Conservation (phyloP, 164 flowering plant species). For the Warburgia ugandensis region DNA sequence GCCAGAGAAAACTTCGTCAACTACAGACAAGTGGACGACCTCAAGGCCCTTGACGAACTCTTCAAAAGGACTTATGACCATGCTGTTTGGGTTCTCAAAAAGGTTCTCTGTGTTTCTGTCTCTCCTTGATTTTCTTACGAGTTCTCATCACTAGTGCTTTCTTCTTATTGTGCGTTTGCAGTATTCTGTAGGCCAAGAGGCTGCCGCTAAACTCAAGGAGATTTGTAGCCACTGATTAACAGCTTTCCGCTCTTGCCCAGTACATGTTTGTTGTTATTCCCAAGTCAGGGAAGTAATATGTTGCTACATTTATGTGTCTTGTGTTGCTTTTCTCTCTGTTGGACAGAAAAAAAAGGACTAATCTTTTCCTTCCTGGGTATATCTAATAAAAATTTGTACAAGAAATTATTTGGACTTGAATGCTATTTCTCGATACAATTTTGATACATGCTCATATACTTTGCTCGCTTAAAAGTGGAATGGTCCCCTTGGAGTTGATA, state of each 20-base stretch:
- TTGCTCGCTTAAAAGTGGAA: too few species aligned
- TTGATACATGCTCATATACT: too few species aligned
- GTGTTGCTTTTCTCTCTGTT: too few species aligned
- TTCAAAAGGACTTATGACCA: constrained; percentile 50
- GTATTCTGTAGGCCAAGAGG: constrained; percentile 56
- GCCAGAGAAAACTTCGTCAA: constrained; percentile 78
- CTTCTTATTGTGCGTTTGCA: constrained; percentile 17
- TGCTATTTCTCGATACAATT: too few species aligned
- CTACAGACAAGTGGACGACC: constrained; percentile 60
- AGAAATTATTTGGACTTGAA: too few species aligned
- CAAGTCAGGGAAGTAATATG: too few species aligned
- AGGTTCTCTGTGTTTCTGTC: constrained; percentile 25
- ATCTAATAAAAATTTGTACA: too few species aligned
- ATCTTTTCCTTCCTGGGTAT: too few species aligned
- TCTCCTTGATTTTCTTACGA: not conserved
- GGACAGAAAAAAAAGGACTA: too few species aligned
- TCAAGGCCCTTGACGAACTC: constrained; percentile 43
- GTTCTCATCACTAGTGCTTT: not conserved
- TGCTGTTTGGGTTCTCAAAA: constrained; percentile 66
- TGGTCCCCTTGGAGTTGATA: too few species aligned
- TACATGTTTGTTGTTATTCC: constrained; percentile 1
- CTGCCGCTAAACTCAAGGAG: constrained; percentile 44
- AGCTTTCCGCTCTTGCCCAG: not conserved
- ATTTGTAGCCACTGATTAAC: constrained; percentile 25
- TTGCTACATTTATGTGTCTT: too few species aligned